Evolutionary conservation across 78 protist species (phyloP).

Genomic region (Protostelium mycophagum): DNA sequence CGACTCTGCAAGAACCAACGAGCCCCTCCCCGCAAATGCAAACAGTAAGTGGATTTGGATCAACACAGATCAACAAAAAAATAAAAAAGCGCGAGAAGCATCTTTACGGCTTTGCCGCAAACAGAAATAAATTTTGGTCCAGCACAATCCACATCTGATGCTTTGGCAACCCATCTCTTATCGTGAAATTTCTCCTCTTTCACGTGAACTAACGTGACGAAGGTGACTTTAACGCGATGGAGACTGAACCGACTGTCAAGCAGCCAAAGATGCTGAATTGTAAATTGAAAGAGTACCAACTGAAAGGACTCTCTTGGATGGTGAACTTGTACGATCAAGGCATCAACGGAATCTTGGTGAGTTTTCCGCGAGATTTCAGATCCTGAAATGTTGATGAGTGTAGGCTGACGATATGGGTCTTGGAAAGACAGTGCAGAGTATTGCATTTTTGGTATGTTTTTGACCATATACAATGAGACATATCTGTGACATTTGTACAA

Average conservation of each 20-base stretch:
- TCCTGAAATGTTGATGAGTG: neutral
- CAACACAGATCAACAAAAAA: neutral
- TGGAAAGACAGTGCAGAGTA: slow-evolving; percentile 96
- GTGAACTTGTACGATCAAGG: slow-evolving; percentile 76
- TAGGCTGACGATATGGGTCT: slow-evolving; percentile 85
- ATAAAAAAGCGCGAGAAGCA: no score
- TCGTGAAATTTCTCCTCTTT: no score
- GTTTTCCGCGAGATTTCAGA: neutral
- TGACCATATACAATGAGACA: no score
- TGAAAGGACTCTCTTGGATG: slow-evolving; percentile 94
- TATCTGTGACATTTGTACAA: no score
- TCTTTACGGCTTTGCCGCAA: no score
- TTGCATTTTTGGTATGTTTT: slow-evolving; percentile 81
- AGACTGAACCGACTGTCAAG: slow-evolving; percentile 9
- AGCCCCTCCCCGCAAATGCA: neutral
- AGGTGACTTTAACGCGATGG: slow-evolving; percentile 10
- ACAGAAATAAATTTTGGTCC: no score
- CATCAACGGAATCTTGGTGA: slow-evolving; percentile 88
- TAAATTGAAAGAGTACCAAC: slow-evolving; percentile 87
- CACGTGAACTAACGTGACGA: neutral
- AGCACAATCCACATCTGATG: no score
- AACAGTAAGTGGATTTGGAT: neutral
- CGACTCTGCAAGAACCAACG: neutral
- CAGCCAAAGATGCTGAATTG: slow-evolving; percentile 52
- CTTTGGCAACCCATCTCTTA: no score